Percentiles rank a stretch among this genome's conserved stretches.
phyloP scores from a whole-genome alignment of 352 stramenopile species.

The Phytophthora brassicae region DNA sequence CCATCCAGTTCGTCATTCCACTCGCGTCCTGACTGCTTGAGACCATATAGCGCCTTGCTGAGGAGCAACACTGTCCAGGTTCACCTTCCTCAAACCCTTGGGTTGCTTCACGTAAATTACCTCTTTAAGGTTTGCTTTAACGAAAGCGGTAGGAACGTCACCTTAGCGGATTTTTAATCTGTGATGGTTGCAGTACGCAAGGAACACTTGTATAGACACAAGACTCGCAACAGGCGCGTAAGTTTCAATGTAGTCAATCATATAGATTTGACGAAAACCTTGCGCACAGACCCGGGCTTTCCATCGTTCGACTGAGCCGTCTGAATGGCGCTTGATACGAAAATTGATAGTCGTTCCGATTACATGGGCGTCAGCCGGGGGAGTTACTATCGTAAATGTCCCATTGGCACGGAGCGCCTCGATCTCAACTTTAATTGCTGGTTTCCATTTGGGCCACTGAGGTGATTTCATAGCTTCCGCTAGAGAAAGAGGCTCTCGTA shows the following conservation, averaged over 20 bases:
- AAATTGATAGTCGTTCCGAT: conserved; percentile 7
- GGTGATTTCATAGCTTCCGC: background rate
- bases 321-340: background rate
- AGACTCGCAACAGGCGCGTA: conserved; percentile 10
- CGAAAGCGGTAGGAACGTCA: conserved; percentile 1
- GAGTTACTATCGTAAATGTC: conserved; percentile 5
- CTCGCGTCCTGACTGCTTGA: conserved; percentile 6
- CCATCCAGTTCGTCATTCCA: conserved; percentile 1
- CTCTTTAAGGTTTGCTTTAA: background rate
- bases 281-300: conserved; percentile 18
- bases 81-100: conserved; percentile 5
- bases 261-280: conserved; percentile 12
- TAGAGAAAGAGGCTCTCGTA: conserved; percentile 1
- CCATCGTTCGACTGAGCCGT: background rate
- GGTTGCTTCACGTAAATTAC: conserved; percentile 7
- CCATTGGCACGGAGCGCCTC: background rate
- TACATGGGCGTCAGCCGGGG: background rate
- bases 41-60: background rate
- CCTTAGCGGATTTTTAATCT: background rate
- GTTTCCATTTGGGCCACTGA: background rate
- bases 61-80: conserved; percentile 7
- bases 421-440: conserved; percentile 3
- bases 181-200: background rate
- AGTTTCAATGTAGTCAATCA: conserved; percentile 17
- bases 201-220: background rate